Percentiles rank a stretch among this genome's conserved stretches.
Conservation (phyloP, 106 monocot species). For the Chionographis japonica region DNA sequence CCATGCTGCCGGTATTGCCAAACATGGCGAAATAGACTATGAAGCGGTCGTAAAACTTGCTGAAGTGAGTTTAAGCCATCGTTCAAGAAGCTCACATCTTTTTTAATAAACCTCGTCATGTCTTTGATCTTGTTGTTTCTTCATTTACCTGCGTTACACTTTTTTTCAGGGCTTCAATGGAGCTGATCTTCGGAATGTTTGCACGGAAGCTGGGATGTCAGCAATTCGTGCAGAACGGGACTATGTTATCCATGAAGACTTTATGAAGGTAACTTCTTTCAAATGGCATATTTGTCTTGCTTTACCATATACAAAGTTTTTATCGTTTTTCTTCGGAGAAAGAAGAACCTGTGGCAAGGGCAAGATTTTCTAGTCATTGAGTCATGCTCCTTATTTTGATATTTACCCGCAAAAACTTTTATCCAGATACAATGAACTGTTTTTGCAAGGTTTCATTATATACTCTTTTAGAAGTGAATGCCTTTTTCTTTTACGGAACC, state of each 20-base stretch:
- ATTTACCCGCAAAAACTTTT: too few species aligned
- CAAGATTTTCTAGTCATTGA: too few species aligned
- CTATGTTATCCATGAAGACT: constrained; percentile 68
- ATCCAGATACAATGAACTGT: too few species aligned
- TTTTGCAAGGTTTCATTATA: too few species aligned
- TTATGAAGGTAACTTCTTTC: constrained; percentile 24
- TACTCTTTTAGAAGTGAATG: too few species aligned
- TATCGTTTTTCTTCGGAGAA: too few species aligned
- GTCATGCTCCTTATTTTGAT: too few species aligned
- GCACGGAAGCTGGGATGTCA: constrained; percentile 64
- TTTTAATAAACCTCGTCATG: too few species aligned
- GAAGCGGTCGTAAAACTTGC: constrained; percentile 59
- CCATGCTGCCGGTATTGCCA: constrained; percentile 62
- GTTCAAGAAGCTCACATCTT: neutral
- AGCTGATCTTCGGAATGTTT: constrained; percentile 66
- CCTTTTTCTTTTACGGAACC: too few species aligned
- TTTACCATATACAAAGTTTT: too few species aligned
- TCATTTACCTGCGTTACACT: neutral
- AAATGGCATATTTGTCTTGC: too few species aligned
- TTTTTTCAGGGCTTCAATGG: constrained; percentile 58
- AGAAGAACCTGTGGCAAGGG: too few species aligned
- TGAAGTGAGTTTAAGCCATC: constrained; percentile 23
- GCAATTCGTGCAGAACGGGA: constrained; percentile 67
- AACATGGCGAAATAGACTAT: constrained; percentile 64
- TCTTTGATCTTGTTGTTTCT: neutral